Evolutionary conservation across 129 eudicot genomes (phyloP), one percentile per base, ranked within the genome.

Genomic region (Tagetes patula): DNA sequence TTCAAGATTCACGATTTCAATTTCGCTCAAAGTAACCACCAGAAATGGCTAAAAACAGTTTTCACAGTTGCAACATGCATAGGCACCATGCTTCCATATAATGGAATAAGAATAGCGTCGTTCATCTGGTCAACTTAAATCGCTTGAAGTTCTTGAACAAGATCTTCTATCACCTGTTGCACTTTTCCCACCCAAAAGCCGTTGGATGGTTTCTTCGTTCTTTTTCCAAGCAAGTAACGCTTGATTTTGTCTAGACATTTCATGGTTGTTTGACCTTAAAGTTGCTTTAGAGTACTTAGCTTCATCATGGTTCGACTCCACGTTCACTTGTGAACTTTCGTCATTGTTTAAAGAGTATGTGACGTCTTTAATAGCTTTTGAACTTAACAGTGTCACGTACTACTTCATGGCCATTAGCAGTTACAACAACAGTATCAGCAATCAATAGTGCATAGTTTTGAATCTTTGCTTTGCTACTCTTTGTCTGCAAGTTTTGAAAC

Each of bases 191-290:
- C 89, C 86, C 7, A 86, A 81, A 82, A 80, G 30, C 10, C 88
- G 75, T 38, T 80, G 84, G 43, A 86, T 86, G 34, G 84, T 87
- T 76, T 87, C 91, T 79, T 87, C 88, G 50, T 81, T 81, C 73
- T 84, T 87, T 58, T 70, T 80, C n/a, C 85, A 85, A 3, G 92
- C 92, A 8, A 87, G 87, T 73, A 84, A 87, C 0, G 89, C 89
- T 76, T 87, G 92, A 70, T 87, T 89, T 76, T 76, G 87, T 68
- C 92, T 82, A 20, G 86, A 82, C 79, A 82, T 79, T 62, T 84
- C 87, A 39, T 83, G 76, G 70, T 87, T 85, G 60, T 84, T 83
- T 47, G 92, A 87, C 66, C 92, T 38, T 27, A 87, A 82, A 9
- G 87, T 82, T 32, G 91, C 81, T 81, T 84, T 87, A 0, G 85